A percentile compares a stretch with the other conserved stretches of the same genome.
These are phyloP conservation scores for Sechiopsis laciniata DNA, from an alignment of 306 rosid genomes.

Conservation along the genomic window DNA sequence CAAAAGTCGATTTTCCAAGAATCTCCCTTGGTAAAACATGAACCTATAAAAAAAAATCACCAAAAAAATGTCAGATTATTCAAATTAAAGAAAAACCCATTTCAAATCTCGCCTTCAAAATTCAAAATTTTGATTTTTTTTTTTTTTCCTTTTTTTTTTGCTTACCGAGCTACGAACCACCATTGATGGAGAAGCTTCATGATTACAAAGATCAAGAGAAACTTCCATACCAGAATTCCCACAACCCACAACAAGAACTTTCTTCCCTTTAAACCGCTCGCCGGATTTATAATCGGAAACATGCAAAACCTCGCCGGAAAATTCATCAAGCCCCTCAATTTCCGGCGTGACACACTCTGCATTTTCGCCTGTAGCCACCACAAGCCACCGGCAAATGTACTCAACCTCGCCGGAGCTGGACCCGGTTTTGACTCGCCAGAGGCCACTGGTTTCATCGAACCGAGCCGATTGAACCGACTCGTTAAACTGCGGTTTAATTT, in stretches of 20 bases:
- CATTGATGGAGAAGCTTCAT: conserved; percentile 69
- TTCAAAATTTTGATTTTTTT: neutral
- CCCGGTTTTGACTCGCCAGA: conserved; percentile 68
- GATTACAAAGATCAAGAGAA: conserved; percentile 78
- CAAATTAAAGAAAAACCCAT: conserved; percentile 20
- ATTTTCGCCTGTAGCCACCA: conserved; percentile 93
- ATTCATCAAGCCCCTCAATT: conserved; percentile 55
- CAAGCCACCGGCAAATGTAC: conserved; percentile 74
- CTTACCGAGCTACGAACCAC: conserved; percentile 87
- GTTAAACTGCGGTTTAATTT: conserved; percentile 67
- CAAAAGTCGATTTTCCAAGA: conserved; percentile 69
- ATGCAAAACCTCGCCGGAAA: conserved; percentile 62
- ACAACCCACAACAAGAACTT: conserved; percentile 81
- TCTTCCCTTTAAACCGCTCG: conserved; percentile 61
- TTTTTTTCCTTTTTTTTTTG: no score
- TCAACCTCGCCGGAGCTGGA: conserved; percentile 38
- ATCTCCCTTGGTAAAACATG: conserved; percentile 80
- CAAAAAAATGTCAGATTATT: conserved; percentile 25
- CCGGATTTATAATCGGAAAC: conserved; percentile 79
- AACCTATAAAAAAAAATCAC: conserved; percentile 43
- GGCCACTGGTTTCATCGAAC: conserved; percentile 56
- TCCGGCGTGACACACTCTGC: conserved; percentile 77
- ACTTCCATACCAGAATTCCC: conserved; percentile 98
- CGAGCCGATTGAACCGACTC: conserved; percentile 59
- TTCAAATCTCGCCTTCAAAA: neutral